Percentiles rank a stretch among this genome's conserved stretches.
phyloP scores from a whole-genome alignment of 164 flowering plant genomes.

The Umbilicus rupestris region DNA sequence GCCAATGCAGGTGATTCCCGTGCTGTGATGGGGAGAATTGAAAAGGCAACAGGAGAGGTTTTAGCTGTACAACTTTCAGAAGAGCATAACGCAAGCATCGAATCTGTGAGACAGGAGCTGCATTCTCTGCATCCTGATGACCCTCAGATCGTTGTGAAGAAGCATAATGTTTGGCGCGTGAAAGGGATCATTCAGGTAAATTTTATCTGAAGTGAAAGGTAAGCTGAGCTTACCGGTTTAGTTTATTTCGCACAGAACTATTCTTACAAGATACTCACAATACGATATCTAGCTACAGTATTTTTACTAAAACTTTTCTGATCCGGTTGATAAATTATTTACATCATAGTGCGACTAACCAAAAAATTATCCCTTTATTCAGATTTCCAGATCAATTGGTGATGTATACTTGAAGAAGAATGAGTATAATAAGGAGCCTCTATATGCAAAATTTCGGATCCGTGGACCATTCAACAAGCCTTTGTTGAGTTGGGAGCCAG shows the following conservation, averaged over 20 bases:
- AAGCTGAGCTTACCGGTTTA: neutral
- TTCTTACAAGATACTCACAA: too few relatives aligned
- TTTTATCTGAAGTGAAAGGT: neutral
- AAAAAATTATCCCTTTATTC: neutral
- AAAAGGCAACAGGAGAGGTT: neutral
- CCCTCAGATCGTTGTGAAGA: neutral
- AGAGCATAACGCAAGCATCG: slow-evolving; percentile 3
- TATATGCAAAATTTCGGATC: neutral
- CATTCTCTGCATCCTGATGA: neutral
- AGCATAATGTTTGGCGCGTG: slow-evolving; percentile 1
- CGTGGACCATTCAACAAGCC: slow-evolving; percentile 1
- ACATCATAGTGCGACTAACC: neutral
- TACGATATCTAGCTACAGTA: neutral
- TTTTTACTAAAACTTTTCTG: neutral
- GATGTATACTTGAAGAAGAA: slow-evolving; percentile 1
- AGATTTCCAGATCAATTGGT: slow-evolving; percentile 1
- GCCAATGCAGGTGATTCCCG: slow-evolving; percentile 7
- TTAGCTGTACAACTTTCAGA: neutral
- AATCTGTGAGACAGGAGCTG: neutral
- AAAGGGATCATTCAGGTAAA: slow-evolving; percentile 3
- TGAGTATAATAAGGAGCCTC: neutral
- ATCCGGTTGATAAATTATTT: neutral
- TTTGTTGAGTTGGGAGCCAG: neutral
- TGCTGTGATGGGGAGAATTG: neutral
- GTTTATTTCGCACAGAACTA: too few relatives aligned